Base-by-base conservation (phyloP, 305 asterid species). In the Galium porrigens region DNA sequence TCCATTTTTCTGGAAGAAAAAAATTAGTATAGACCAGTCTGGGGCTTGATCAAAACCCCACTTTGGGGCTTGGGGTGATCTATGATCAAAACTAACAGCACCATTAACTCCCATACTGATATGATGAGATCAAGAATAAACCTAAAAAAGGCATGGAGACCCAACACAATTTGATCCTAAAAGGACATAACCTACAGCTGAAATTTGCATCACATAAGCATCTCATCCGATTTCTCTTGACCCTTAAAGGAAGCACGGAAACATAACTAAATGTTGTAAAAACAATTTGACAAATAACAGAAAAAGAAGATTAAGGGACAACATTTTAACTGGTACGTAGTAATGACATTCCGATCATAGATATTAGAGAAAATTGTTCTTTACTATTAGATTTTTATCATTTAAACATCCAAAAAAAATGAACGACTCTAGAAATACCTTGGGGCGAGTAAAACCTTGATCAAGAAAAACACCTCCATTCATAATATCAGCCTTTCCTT, bases 361-460 rank as follows among this genome's bases (percentile, higher is more conserved):
- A 22, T 10, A 69, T 9, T 56, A 32, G 52, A 0, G 27, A 61
- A 17, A 15, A 46, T 17, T 34, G 18, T 64, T 34, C 32, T 29
- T n/a, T 27, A 20, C 34, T 68, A 53, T 17, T 17, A 60, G 59
- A 42, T 5, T 25, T 27, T 39, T 56, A 36, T 0, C 41, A 6
- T 32, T 15, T 0, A 42, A 34, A 20, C 6, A 22, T n/a, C 63
- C 20, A 12, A 8, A 18, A 9, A 64, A 48, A 65, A 58, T 52
- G 61, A 18, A 63, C 59, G 34, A 57, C 6, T 27, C 29, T 27
- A 27, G 29, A 64, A 46, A 62, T 79, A 91, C 98, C 98, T 91
- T 88, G 32, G 98, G 96, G 68, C 95, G 98, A 61, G 95, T 91
- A 78, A 83, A 88, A 42, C 98, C 98, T 33, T 83, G 95, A 75